phyloP scores from a whole-genome alignment of 305 asterid species.

The Fraxinus angustifolia region DNA sequence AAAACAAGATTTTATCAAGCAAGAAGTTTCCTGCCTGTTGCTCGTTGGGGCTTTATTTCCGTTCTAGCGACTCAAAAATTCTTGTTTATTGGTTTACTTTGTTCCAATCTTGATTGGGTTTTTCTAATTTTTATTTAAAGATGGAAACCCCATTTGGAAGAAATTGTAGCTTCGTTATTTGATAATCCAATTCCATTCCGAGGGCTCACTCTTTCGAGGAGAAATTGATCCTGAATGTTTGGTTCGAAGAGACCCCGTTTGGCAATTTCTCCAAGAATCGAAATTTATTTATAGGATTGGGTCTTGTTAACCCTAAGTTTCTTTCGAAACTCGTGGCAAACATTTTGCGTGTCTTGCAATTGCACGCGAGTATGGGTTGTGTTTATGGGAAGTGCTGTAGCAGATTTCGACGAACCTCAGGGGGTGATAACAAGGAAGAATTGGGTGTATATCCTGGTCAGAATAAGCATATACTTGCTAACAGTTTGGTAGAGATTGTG shows the following conservation, averaged over 20 bases:
- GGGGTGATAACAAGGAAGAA: conserved; percentile 52
- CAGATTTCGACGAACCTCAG: conserved; percentile 43
- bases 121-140: conserved; percentile 1
- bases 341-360: conserved; percentile 39
- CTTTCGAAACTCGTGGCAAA: conserved; percentile 39
- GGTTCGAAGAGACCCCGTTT: conserved; percentile 27
- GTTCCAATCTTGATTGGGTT: conserved; percentile 30
- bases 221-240: conserved; percentile 30
- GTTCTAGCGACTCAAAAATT: conserved; percentile 29
- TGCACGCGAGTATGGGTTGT: conserved; percentile 67
- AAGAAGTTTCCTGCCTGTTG: conserved; percentile 31
- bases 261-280: conserved; percentile 25
- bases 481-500: conserved; percentile 49
- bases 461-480: conserved; percentile 38
- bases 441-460: conserved; percentile 40
- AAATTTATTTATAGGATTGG: conserved; percentile 23
- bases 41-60: conserved; percentile 34
- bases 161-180: conserved; percentile 3
- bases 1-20: background rate
- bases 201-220: conserved; percentile 32
- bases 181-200: conserved; percentile 25
- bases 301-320: conserved; percentile 34
- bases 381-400: conserved; percentile 85
- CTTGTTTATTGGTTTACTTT: conserved; percentile 44
- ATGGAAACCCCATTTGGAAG: background rate